phyloP scores from a whole-genome alignment of 805 yeast genomes.

The Ogataea chonburiensis region DNA sequence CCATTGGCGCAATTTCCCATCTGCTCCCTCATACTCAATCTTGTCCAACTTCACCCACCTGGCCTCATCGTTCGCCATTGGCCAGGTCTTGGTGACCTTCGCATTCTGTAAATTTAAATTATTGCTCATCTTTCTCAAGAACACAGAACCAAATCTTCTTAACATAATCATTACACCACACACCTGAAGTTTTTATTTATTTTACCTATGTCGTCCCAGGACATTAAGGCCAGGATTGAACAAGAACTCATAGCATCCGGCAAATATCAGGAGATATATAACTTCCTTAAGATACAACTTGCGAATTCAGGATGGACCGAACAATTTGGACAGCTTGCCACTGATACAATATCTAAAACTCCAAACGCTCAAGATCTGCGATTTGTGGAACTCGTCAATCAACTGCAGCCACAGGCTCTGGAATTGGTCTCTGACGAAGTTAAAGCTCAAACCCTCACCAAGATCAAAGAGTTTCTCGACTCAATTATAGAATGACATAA shows the following conservation, averaged over 20 bases:
- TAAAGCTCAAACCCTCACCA: conserved; percentile 54
- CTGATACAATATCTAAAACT: conserved; percentile 37
- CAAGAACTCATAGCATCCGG: conserved; percentile 73
- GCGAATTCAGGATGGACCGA: conserved; percentile 87
- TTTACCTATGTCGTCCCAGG: conserved; percentile 19
- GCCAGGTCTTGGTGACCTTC: conserved; percentile 30
- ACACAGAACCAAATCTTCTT: conserved; percentile 6
- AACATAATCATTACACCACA: conserved; percentile 10
- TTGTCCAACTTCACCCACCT: conserved; percentile 68
- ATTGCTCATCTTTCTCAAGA: conserved; percentile 11
- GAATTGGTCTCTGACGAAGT: conserved; percentile 67
- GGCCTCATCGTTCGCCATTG: conserved; percentile 44
- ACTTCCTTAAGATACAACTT: conserved; percentile 59
- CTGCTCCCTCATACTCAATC: conserved; percentile 70
- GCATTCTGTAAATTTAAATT: conserved; percentile 27
- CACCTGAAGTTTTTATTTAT: conserved; percentile 9
- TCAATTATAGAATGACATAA: conserved; percentile 38
- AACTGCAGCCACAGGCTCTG: conserved; percentile 65
- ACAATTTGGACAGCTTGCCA: conserved; percentile 60
- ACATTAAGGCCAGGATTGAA: conserved; percentile 60
- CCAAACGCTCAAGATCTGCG: conserved; percentile 33
- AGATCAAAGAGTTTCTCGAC: conserved; percentile 60
- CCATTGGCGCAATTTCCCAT: conserved; percentile 74
- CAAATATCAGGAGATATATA: conserved; percentile 73
- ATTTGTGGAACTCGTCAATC: conserved; percentile 50